These are phyloP conservation scores for Verticillium dahliae DNA, from an alignment of 2,329 filamentous ascomycete genomes.

Conservation along the genomic window DNA sequence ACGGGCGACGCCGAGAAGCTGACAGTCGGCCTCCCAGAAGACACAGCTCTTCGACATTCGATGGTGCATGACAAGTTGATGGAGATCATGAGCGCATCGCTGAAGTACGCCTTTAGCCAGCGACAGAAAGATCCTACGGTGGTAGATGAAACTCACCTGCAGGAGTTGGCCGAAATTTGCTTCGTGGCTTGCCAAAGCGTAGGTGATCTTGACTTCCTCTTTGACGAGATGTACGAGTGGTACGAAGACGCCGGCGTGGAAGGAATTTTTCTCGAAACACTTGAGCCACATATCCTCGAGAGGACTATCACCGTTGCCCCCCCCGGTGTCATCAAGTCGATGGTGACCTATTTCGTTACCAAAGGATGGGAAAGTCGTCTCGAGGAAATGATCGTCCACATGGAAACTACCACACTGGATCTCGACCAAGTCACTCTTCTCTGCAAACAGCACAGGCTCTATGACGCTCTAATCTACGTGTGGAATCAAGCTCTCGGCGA, in stretches of 20 bases:
- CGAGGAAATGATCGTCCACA: constrained; percentile 90
- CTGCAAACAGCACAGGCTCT: constrained; percentile 86
- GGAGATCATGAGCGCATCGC: constrained; percentile 87
- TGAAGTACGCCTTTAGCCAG: constrained; percentile 80
- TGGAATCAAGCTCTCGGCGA: constrained; percentile 90
- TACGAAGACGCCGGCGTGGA: constrained; percentile 72
- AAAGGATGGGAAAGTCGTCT: constrained; percentile 70
- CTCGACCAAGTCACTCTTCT: constrained; percentile 86
- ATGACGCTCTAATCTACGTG: constrained; percentile 92
- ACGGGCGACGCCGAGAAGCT: constrained; percentile 87
- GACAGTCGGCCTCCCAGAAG: constrained; percentile 87
- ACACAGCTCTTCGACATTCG: constrained; percentile 64
- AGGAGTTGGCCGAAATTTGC: constrained; percentile 74
- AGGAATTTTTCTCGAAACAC: constrained; percentile 75
- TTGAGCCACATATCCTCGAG: constrained; percentile 84
- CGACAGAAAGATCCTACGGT: constrained; percentile 41
- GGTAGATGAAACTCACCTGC: constrained; percentile 54
- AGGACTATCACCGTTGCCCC: constrained; percentile 69
- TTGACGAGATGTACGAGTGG: constrained; percentile 84
- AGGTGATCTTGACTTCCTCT: constrained; percentile 74
- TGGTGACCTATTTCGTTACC: constrained; percentile 74
- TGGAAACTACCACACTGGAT: constrained; percentile 86
- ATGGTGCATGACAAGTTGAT: constrained; percentile 85
- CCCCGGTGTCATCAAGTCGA: constrained; percentile 75
- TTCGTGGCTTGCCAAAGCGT: constrained; percentile 79